phyloP scores from a whole-genome alignment of 208 protist genomes.

The Trypanosoma caninum region DNA sequence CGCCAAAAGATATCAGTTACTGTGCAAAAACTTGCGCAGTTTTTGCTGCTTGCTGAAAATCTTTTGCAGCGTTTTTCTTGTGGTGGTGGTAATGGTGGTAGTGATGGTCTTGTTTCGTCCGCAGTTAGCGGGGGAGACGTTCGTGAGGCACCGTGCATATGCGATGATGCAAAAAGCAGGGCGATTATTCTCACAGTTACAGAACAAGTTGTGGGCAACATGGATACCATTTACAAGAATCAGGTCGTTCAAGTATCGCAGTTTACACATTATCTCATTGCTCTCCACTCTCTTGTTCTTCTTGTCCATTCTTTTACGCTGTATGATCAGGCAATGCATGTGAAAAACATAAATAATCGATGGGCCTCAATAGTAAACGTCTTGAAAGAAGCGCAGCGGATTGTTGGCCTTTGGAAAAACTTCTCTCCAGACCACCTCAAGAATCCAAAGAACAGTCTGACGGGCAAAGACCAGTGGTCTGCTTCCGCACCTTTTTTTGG shows the following conservation, averaged over 20 bases:
- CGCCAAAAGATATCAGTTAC: conserved; percentile 42
- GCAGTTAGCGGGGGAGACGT: not conserved
- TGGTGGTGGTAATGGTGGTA: not conserved
- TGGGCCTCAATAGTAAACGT: conserved; percentile 28
- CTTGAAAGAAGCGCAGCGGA: conserved; percentile 41
- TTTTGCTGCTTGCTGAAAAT: conserved; percentile 56
- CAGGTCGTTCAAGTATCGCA: conserved; percentile 4
- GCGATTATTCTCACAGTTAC: conserved; percentile 16
- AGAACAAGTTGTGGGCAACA: conserved; percentile 19
- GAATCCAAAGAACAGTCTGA: conserved; percentile 25
- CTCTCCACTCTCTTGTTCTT: conserved; percentile 62
- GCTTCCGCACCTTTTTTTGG: conserved; percentile 48
- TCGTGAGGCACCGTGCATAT: not conserved
- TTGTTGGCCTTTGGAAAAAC: conserved; percentile 40
- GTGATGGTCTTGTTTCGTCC: not conserved
- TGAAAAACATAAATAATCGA: conserved; percentile 7
- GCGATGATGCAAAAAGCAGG: conserved; percentile 11
- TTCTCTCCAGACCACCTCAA: conserved; percentile 63
- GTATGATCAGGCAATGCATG: not conserved
- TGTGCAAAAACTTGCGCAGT: conserved; percentile 53
- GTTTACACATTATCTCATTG: conserved; percentile 33
- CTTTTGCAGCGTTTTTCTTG: not conserved
- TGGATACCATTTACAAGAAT: conserved; percentile 23
- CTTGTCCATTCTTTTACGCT: conserved; percentile 73
- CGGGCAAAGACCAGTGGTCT: conserved; percentile 19